Base-by-base conservation (phyloP, 78 protist genomes). In the Ministeria vibrans region DNA sequence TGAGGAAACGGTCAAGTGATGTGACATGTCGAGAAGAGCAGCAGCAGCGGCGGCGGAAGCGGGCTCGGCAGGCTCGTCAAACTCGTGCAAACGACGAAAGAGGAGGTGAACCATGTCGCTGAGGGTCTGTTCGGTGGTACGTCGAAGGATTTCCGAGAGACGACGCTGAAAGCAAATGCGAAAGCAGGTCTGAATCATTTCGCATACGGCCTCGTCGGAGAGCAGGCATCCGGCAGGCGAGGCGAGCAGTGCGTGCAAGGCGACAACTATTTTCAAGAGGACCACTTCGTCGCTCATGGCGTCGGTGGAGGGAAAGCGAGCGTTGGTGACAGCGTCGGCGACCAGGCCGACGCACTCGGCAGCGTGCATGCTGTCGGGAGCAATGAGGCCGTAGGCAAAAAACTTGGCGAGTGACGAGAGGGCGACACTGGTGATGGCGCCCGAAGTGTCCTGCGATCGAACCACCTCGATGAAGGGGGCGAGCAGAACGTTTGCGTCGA, bases 241-340 rank as follows among this genome's bases (percentile, higher is more conserved):
- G 34, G 30, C 15, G 27, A 62, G 55, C 22, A 63, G 28, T 27
- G 70, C 22, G 9, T 63, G 63, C 28, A 77, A 59, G 15, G 49
- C 34, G 70, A 34, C 32, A 22, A 34, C 72, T 38, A 95, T 76
- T 36, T 87, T 77, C 89, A 92, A 76, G 25, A 95, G 85, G 9
- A 93, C 96, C n/a, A 90, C 95, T 70, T 95, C 96, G 76, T 95
- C 98, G 55, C 81, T 72, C 25, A 43, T 83, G 6, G 89, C 66
- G 75, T 95, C 98, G 0, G 98, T 93, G 36, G 86, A 91, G 79
- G 90, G 95, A 78, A 93, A 95, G 39, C 88, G 81, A 74, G 95
- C 88, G 66, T 91, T 86, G 38, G 95, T 84, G 41, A 88, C 96
- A 0, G 92, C 87, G 9, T 87, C 70, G 28, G 88, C 91, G n/a